These are phyloP conservation scores for Fusarium pseudoanthophilum DNA, from an alignment of 2,329 filamentous ascomycete species.

Conservation along the genomic window DNA sequence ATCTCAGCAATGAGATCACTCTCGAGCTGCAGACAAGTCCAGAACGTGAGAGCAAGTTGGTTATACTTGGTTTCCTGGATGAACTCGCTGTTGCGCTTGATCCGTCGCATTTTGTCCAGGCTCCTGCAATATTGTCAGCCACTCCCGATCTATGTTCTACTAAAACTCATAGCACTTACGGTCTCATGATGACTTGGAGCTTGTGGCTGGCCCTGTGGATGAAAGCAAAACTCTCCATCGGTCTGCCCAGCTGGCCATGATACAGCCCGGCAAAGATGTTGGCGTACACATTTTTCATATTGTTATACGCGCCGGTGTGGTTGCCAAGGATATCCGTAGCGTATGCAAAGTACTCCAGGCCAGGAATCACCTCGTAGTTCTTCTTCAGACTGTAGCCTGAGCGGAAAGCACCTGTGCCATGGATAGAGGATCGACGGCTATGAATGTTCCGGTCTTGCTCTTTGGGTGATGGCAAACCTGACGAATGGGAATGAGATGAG, in stretches of 20 bases:
- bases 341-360: conserved; percentile 87
- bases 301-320: conserved; percentile 80
- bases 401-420: conserved; percentile 51
- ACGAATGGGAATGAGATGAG: conserved; percentile 60
- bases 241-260: conserved; percentile 85
- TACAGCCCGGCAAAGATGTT: conserved; percentile 88
- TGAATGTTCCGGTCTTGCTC: conserved; percentile 59
- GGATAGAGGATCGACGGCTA: conserved; percentile 64
- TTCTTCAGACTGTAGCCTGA: conserved; percentile 50
- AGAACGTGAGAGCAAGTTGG: conserved; percentile 80
- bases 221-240: conserved; percentile 82
- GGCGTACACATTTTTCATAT: conserved; percentile 85
- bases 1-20: conserved; percentile 95
- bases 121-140: conserved; percentile 51
- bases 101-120: conserved; percentile 58
- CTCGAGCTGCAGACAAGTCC: conserved; percentile 93
- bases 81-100: conserved; percentile 52
- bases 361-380: conserved; percentile 88
- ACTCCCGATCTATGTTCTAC: not conserved
- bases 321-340: conserved; percentile 88
- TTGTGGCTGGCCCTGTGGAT: conserved; percentile 67
- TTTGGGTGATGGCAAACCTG: conserved; percentile 63
- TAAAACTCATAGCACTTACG: conserved; percentile 59
- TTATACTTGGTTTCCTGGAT: conserved; percentile 63
- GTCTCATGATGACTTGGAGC: conserved; percentile 78